These are phyloP conservation scores for Lyophyllum decastes DNA, from an alignment of 768 basidiomycete species.

Conservation along the genomic window DNA sequence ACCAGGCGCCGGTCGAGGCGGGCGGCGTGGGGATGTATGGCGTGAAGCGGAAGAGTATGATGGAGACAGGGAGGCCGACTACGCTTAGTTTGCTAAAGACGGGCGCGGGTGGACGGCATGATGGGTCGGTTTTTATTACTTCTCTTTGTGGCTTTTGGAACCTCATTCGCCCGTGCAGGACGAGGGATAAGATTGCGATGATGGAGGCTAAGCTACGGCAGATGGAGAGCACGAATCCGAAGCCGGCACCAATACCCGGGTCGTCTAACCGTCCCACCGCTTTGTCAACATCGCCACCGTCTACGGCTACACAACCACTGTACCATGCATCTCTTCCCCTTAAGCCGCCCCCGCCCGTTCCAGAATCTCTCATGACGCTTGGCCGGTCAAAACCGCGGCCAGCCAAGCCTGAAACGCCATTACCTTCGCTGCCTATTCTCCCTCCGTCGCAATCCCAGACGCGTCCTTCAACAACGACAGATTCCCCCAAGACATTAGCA, in stretches of 20 bases:
- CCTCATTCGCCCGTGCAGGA: conserved; percentile 46
- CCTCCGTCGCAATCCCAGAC: conserved; percentile 9
- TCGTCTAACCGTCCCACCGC: background rate
- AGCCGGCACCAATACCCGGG: conserved; percentile 15
- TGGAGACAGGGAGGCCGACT: conserved; percentile 73
- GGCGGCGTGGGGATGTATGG: conserved; percentile 23
- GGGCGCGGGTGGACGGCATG: conserved; percentile 50
- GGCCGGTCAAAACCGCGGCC: conserved; percentile 5
- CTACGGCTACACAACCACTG: conserved; percentile 11
- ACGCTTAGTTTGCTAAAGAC: conserved; percentile 88
- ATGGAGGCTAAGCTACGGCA: conserved; percentile 94
- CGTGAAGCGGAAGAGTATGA: conserved; percentile 41
- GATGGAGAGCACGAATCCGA: conserved; percentile 53
- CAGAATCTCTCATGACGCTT: conserved; percentile 14
- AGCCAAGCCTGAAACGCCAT: conserved; percentile 20
- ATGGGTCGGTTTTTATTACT: conserved; percentile 39
- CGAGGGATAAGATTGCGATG: conserved; percentile 86
- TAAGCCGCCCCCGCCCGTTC: conserved; percentile 38
- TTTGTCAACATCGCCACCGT: background rate
- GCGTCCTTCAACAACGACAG: conserved; percentile 5
- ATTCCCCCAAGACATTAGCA: no score
- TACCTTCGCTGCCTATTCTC: conserved; percentile 27
- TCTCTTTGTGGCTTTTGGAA: background rate
- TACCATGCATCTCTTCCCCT: conserved; percentile 42
- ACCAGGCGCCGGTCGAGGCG: conserved; percentile 66